Evolutionary conservation across 345 rosid species (phyloP), one percentile per base, ranked within the genome.

Genomic region (Barbarea vulgaris): DNA sequence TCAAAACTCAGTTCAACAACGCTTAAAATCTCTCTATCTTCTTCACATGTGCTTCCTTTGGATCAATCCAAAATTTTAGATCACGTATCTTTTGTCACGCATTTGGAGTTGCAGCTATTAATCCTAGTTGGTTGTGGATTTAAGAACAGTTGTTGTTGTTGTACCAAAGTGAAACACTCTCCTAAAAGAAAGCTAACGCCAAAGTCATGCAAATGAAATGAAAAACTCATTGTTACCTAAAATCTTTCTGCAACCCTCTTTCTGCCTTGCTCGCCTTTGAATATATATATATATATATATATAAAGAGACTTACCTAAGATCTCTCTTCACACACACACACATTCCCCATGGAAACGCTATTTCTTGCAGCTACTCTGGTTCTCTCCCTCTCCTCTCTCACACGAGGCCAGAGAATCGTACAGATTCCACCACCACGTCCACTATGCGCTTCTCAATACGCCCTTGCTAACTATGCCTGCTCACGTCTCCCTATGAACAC

Each of bases 401-500:
- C 77, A 6, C 31, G 25, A 37, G 77, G 81, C 73, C 81, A 72
- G n/a, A 66, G 63, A 51, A 61, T 64, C 22, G 52, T 77, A 1
- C 73, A 65, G 27, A 77, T 77, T 28, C 81, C 81, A 28, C 60
- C 80, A 28, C 85, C 79, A 2, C 86, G 64, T 25, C 93, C 93
- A 4, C 85, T 91, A 18, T 94, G 97, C 36, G 65, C 82, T 44
- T 81, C 91, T 77, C 98, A 91, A 75, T 81, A 86, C 64, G 63
- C 90, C 1, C 69, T 91, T 1, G 96, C 71, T 56, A 90, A 85
- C 76, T 81, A 90, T 53, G 95, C 97, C 1, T 94, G 98, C 60
- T 27, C 81, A 0, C 34, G 7, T 68, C 78, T 91, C 19, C 88
- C 85, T 0, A 66, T 80, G 19, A 13, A 14, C 75, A 80, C 83